Conservation (phyloP, 257 asterid genomes). For the Paraleonurus japonicus region DNA sequence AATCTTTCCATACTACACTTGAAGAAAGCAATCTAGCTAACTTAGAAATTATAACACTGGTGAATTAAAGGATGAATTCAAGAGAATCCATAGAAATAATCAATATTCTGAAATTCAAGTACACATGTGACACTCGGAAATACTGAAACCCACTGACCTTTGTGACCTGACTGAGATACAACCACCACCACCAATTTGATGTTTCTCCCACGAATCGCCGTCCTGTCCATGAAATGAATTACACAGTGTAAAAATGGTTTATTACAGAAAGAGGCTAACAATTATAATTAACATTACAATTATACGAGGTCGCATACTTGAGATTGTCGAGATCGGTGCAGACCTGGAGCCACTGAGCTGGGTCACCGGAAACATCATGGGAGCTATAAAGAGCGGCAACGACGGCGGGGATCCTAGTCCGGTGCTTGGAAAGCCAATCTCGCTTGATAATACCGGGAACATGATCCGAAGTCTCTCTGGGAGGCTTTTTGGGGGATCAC, state of each 20-base stretch:
- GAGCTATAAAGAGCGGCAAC: slow-evolving; percentile 78
- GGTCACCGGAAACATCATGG: slow-evolving; percentile 75
- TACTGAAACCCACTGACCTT: slow-evolving; percentile 48
- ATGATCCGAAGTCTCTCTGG: slow-evolving; percentile 44
- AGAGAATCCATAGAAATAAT: neutral
- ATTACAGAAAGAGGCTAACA: neutral
- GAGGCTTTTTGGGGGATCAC: slow-evolving; percentile 49
- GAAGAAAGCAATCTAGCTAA: slow-evolving; percentile 17
- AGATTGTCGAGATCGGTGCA: slow-evolving; percentile 89
- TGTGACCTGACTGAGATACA: slow-evolving; percentile 55
- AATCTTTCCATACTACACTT: neutral
- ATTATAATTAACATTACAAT: neutral
- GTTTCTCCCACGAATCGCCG: slow-evolving; percentile 66
- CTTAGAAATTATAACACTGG: neutral
- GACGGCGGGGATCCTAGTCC: slow-evolving; percentile 86
- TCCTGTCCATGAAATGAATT: slow-evolving; percentile 43
- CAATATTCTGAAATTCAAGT: slow-evolving; percentile 1
- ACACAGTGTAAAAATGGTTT: neutral
- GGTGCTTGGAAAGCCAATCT: slow-evolving; percentile 93
- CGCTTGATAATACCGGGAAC: slow-evolving; percentile 61
- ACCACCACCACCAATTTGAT: slow-evolving; percentile 80
- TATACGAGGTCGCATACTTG: slow-evolving; percentile 46
- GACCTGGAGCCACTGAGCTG: slow-evolving; percentile 96
- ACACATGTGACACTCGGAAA: neutral
- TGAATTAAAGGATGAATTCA: slow-evolving; percentile 14